Percentiles rank a stretch among this genome's conserved stretches.
Conservation (phyloP, 768 basidiomycete species). For the Tulasnella sp. region DNA sequence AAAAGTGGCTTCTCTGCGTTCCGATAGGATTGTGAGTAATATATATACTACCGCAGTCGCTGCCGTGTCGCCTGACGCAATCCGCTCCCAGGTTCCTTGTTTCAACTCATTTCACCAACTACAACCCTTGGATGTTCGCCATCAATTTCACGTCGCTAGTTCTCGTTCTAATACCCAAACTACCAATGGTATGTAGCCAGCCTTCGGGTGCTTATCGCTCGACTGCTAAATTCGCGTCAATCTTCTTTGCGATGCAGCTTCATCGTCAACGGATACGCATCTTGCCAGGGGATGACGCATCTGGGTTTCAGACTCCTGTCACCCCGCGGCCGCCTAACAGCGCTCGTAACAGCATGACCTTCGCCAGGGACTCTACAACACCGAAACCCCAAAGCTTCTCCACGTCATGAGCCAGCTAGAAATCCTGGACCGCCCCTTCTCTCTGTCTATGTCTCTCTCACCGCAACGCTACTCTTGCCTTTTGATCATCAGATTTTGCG, state of each 20-base stretch:
- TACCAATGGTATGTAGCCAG: slow-evolving; percentile 63
- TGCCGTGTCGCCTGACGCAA: slow-evolving; percentile 16
- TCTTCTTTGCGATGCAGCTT: slow-evolving; percentile 41
- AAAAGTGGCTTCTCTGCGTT: slow-evolving; percentile 89
- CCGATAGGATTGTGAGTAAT: slow-evolving; percentile 75
- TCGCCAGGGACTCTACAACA: too few relatives aligned
- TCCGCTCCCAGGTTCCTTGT: slow-evolving; percentile 64
- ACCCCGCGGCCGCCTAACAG: slow-evolving; percentile 31
- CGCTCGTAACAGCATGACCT: not conserved
- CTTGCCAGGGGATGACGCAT: slow-evolving; percentile 45
- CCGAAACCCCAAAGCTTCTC: too few relatives aligned
- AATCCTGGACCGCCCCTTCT: too few relatives aligned
- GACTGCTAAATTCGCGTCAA: slow-evolving; percentile 13
- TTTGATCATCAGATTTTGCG: too few relatives aligned
- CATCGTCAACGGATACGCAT: slow-evolving; percentile 78
- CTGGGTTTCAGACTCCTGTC: slow-evolving; percentile 56
- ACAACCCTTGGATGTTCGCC: slow-evolving; percentile 87
- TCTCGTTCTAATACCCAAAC: slow-evolving; percentile 83
- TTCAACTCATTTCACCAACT: slow-evolving; percentile 96
- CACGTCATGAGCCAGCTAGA: too few relatives aligned
- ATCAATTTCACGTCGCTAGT: slow-evolving; percentile 73
- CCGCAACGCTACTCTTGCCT: too few relatives aligned
- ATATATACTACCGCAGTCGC: not conserved
- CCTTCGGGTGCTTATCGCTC: slow-evolving; percentile 12
- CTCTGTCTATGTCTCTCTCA: too few relatives aligned